Percentiles rank a stretch among this genome's conserved stretches.
Conservation (phyloP, 495 filamentous ascomycete species). For the Lepidopterella palustris region DNA sequence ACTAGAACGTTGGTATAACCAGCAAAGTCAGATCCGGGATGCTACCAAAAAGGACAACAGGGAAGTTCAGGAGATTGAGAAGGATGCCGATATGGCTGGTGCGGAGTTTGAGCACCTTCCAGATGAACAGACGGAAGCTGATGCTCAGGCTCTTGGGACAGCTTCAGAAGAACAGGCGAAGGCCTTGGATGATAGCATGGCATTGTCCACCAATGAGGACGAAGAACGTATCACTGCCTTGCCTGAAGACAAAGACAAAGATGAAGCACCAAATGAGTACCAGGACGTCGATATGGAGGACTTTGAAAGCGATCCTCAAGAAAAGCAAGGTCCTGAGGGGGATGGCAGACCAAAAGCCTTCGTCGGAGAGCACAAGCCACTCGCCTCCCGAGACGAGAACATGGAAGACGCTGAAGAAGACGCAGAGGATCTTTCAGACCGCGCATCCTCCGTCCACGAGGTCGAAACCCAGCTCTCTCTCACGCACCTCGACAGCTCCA, state of each 20-base stretch:
- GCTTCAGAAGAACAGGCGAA: constrained; percentile 80
- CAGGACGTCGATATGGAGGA: constrained; percentile 24
- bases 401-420: constrained; percentile 32
- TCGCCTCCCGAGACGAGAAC: constrained; percentile 33
- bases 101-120: constrained; percentile 85
- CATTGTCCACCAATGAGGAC: constrained; percentile 62
- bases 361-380: constrained; percentile 32
- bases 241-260: constrained; percentile 42
- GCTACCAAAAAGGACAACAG: constrained; percentile 57
- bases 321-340: constrained; percentile 28
- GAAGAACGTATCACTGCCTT: constrained; percentile 48
- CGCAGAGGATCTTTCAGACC: constrained; percentile 23
- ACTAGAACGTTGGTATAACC: constrained; percentile 86
- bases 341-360: constrained; percentile 25
- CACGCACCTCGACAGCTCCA: constrained; percentile 56
- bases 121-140: constrained; percentile 68
- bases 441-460: constrained; percentile 34
- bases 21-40: constrained; percentile 69
- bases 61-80: constrained; percentile 31
- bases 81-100: constrained; percentile 60
- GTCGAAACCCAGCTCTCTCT: constrained; percentile 67
- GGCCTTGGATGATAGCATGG: constrained; percentile 77
- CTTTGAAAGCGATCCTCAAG: constrained; percentile 27
- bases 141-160: constrained; percentile 85
- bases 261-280: constrained; percentile 27